Base-by-base conservation (phyloP, 345 rosid species). In the Geranium rotundifolium region DNA sequence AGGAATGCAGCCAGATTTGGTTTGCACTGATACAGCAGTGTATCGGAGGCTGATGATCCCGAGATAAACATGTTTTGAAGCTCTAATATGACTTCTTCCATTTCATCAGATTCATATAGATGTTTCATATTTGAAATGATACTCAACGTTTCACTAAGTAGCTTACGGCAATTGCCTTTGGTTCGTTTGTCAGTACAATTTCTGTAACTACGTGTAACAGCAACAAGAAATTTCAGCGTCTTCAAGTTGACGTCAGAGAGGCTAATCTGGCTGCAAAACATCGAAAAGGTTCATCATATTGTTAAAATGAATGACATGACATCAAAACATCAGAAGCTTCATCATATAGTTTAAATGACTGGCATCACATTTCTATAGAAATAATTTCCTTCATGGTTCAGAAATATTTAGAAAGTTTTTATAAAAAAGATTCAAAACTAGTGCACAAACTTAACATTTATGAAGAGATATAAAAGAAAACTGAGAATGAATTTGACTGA, bases 1-100 rank as follows among this genome's bases (percentile, higher is more conserved):
- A 87, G 71, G 70, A 87, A 90, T 63, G 82, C 80, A 41, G 91
- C 87, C 29, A 93, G 76, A 62, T 73, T 76, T 37, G 90, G 84
- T 71, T 79, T 85, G 79, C 85, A 84, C 58, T 67, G 82, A 50
- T 60, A 49, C 37, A 85, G 57, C 29, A 69, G 73, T 31, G 68
- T 30, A 69, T 77, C 81, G 7, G 83, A 73, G 54, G 79, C 73
- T 34, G 63, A 27, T 56, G 75, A 66, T 62, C 73, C 79, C 10
- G 84, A 67, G 64, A 82, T 66, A 76, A 83, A 86, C 56, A 93
- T 78, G 66, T 75, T 71, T 18, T 83, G 80, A 75, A 93, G 91
- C 78, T 82, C 87, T 72, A 79, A 60, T 60, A 92, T 64, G 65
- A 83, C 78, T 64, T 65, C 79, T 49, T 83, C 84, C 82, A 93